Base-by-base conservation (phyloP, 306 rosid genomes). In the Cicer chorassanicum region DNA sequence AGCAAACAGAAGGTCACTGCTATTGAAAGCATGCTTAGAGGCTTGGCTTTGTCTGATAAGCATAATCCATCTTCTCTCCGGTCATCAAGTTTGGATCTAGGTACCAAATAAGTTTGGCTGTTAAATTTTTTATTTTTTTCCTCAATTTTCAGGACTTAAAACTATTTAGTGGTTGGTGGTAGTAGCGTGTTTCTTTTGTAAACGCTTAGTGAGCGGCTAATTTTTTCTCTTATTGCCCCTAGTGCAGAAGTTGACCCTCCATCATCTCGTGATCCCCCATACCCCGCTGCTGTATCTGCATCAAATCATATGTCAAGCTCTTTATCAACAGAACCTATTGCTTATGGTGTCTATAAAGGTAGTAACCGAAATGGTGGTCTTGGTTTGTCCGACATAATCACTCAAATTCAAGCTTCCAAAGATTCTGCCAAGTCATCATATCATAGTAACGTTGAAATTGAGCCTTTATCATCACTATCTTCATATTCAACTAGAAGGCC, bases 171-270 rank as follows among this genome's bases (percentile, higher is more conserved):
- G 46, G 78, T 56, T 65, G 57, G 41, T 54, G 49, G 49, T 68
- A 7, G 65, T 64, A 24, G 70, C 74, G 36, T 73, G 59, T 29
- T 19, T 18, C 61, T 59, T 65, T 40, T 53, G 24, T 77, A 81
- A 69, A 76, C 50, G 76, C 68, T 68, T 68, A 80, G 84, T 86
- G 93, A 86, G 86, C 84, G 83, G 97, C 93, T 92, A 88, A 94
- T 70, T 90, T 88, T 88, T 80, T 84, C 82, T 83, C 56, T 88
- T 92, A 78, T 89, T 89, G 81, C 85, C 84, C 97, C 98, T 95
- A 89, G 98, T 83, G 92, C 99, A 95, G 99, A 97, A 89, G 98
- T 95, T 92, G 99, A 95, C 92, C 97, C 96, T 95, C 99, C 99
- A 87, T 95, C 99, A 72, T 87, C 99, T 92, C 99, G 99, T 85